Evolutionary conservation across 2,329 filamentous ascomycete species (phyloP).

Genomic region (Penicillium sp.): DNA sequence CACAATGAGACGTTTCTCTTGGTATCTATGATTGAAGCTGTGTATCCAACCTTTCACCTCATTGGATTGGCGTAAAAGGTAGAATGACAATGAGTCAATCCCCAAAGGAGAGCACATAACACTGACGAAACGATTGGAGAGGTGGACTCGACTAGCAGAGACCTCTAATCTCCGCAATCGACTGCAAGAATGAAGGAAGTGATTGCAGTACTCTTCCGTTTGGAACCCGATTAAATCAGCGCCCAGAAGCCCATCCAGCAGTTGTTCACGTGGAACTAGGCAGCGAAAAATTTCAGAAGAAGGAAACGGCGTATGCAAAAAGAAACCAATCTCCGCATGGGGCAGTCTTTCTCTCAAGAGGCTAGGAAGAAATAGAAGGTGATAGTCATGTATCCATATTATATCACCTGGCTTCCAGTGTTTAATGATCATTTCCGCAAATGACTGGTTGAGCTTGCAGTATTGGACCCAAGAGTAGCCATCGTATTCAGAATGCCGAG

Average conservation of each 20-base stretch:
- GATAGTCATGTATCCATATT: slow-evolving; percentile 95
- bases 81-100: slow-evolving; percentile 74
- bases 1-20: slow-evolving; percentile 84
- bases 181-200: slow-evolving; percentile 93
- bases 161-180: slow-evolving; percentile 81
- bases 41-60: slow-evolving; percentile 76
- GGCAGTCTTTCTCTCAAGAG: slow-evolving; percentile 82
- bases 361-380: slow-evolving; percentile 78
- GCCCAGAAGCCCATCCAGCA: slow-evolving; percentile 87
- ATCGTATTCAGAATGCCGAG: slow-evolving; percentile 94
- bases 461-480: slow-evolving; percentile 97
- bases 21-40: slow-evolving; percentile 76
- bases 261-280: slow-evolving; percentile 74
- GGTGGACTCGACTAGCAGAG: slow-evolving; percentile 76
- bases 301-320: slow-evolving; percentile 89
- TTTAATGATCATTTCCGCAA: slow-evolving; percentile 81
- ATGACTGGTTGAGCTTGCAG: slow-evolving; percentile 83
- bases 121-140: slow-evolving; percentile 86
- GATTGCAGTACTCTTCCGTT: slow-evolving; percentile 84
- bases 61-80: slow-evolving; percentile 64
- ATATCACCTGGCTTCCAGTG: slow-evolving; percentile 90
- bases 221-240: slow-evolving; percentile 91
- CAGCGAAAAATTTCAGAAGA: slow-evolving; percentile 95
- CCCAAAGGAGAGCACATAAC: slow-evolving; percentile 80
- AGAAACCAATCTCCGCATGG: slow-evolving; percentile 91